Base-by-base conservation (phyloP, 805 yeast genomes). In the Candida pseudoglaebosa region DNA sequence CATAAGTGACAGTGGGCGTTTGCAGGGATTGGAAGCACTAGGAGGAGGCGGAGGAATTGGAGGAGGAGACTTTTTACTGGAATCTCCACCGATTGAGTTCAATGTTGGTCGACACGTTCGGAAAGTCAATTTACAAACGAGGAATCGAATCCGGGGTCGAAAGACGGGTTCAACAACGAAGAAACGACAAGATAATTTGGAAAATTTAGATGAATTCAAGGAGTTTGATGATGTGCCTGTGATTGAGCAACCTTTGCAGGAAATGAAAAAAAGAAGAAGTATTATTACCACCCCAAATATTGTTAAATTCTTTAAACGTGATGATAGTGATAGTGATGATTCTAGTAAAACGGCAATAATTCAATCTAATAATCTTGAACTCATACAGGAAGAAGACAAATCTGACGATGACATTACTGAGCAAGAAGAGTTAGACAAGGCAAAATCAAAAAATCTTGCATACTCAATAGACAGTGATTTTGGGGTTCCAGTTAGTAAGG, bases 31-130 rank as follows among this genome's bases (percentile, higher is more conserved):
- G n/a, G 39, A 32, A 18, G 32, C 14, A 6, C 7, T 6, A n/a
- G 13, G 30, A 12, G 30, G 13, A 9, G 30, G 7, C 14, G 30
- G 30, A 12, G 13, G 15, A 26, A 26, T 12, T 15, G 14, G 5
- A 18, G 19, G n/a, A 7, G 32, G 32, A 18, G 20, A n/a, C 20
- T 29, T 29, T 7, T 29, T 41, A 8, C 53, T 52, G 30, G 49
- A 42, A 7, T 62, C 67, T 4, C 69, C 69, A 1, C 69, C 69
- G 1, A 60, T 63, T 2, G 42, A 56, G 4, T 54, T 59, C 39
- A 49, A 54, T 34, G 45, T 53, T 6, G 57, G 59, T 4, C 36
- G 59, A 13, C 56, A 52, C 34, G 42, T 49, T 5, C 48, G 47
- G 22, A 53, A 50, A 28, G 33, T 49, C 20, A 41, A 44, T 4